These are phyloP conservation scores for Polyporus tsugae DNA, from an alignment of 1,284 basidiomycete genomes.

Conservation along the genomic window DNA sequence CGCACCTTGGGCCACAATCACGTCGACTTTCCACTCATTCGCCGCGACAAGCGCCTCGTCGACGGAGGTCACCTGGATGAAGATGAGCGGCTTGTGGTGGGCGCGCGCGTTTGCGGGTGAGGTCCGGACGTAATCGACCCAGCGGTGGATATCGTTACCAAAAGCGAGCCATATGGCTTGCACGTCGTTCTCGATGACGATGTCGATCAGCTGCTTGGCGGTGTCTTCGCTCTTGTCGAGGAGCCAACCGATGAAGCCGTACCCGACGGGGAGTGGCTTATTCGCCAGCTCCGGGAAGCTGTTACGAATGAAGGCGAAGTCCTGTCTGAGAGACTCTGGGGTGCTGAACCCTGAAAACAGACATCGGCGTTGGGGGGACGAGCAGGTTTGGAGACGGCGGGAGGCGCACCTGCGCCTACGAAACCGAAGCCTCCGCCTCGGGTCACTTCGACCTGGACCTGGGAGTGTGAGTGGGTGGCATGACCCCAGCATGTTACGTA, in stretches of 20 bases:
- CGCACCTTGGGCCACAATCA: slow-evolving; percentile 80
- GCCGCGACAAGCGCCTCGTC: slow-evolving; percentile 64
- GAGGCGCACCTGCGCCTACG: slow-evolving; percentile 58
- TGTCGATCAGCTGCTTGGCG: slow-evolving; percentile 51
- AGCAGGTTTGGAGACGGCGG: slow-evolving; percentile 4
- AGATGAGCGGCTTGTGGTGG: slow-evolving; percentile 59
- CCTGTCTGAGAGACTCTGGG: slow-evolving; percentile 51
- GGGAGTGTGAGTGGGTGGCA: not conserved
- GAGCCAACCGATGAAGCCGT: slow-evolving; percentile 78
- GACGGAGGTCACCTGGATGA: slow-evolving; percentile 67
- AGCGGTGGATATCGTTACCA: slow-evolving; percentile 62
- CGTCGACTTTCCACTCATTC: slow-evolving; percentile 70
- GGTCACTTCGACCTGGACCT: slow-evolving; percentile 54
- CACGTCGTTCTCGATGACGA: slow-evolving; percentile 63
- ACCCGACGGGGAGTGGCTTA: slow-evolving; percentile 65
- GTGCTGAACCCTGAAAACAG: slow-evolving; percentile 27
- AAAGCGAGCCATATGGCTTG: slow-evolving; percentile 79
- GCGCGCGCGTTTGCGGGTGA: slow-evolving; percentile 51
- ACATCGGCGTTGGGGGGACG: not conserved
- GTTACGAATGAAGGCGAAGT: slow-evolving; percentile 58
- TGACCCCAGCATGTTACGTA: slow-evolving; percentile 18
- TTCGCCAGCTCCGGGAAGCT: slow-evolving; percentile 42
- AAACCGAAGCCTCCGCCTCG: slow-evolving; percentile 78
- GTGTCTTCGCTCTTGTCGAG: slow-evolving; percentile 62
- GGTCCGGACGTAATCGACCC: slow-evolving; percentile 67